Evolutionary conservation across 2,329 filamentous ascomycete genomes (phyloP).

Genomic region (Raffaelea albimanens): DNA sequence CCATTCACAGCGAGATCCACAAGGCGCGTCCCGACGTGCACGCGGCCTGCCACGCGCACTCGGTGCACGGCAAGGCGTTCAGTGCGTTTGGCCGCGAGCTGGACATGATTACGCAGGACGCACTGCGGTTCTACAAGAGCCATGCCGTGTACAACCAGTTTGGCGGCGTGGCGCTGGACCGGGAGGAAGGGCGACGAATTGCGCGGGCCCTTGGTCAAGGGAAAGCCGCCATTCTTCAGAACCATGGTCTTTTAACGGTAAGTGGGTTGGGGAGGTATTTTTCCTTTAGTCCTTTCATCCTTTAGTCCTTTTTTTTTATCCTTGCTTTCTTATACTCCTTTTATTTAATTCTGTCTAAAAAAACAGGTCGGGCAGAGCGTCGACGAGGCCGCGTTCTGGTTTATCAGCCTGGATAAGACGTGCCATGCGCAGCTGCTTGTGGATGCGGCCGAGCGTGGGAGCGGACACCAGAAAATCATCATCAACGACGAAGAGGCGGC

Average conservation of each 20-base stretch:
- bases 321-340: slow-evolving; percentile 1
- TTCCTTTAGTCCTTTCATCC: slow-evolving; percentile 1
- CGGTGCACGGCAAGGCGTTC: slow-evolving; percentile 56
- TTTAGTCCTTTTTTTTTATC: background rate
- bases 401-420: no score
- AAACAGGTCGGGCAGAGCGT: background rate
- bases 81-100: slow-evolving; percentile 51
- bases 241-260: no score
- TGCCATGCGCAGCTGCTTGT: no score
- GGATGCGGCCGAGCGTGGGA: no score
- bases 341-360: background rate
- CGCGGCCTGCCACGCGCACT: slow-evolving; percentile 61
- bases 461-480: slow-evolving; percentile 12
- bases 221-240: slow-evolving; percentile 56
- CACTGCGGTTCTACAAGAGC: slow-evolving; percentile 54
- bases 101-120: slow-evolving; percentile 61
- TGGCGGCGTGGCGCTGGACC: slow-evolving; percentile 41
- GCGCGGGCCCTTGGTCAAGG: slow-evolving; percentile 50
- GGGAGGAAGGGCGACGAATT: slow-evolving; percentile 55
- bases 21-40: slow-evolving; percentile 55
- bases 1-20: slow-evolving; percentile 60
- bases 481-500: slow-evolving; percentile 26
- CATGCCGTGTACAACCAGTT: slow-evolving; percentile 55
- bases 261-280: no score
- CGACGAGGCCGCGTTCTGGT: no score